Evolutionary conservation across 2,329 filamentous ascomycete species (phyloP), one percentile per base, ranked within the genome.

Genomic region (Exophiala mesophila): DNA sequence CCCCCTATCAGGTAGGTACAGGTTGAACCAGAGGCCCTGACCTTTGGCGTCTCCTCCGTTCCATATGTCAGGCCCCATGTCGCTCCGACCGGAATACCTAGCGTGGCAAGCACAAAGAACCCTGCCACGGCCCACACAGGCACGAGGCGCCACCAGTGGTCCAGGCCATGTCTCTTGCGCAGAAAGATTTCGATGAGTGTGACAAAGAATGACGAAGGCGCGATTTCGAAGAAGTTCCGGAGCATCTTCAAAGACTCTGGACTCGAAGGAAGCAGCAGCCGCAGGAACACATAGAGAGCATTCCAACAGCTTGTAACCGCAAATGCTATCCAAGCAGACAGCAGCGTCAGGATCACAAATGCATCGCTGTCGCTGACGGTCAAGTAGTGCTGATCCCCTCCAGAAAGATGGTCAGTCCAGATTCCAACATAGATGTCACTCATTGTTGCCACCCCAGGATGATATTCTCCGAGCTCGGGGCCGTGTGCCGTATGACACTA

Each of bases 51-150:
- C 18, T 36, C 33, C 33, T 36, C 17, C 13, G 33, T 36, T 6
- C 33, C 33, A 21, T 36, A 36, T 6, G 33, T 36, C 33, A 36
- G 18, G 5, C 33, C 33, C 16, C 33, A 36, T 18, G 33, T 18
- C 3, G 33, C 33, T 36, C 17, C 33, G 21, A 36, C 20, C n/a
- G 33, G 33, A 19, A 36, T 36, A 6, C 33, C 33, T 13, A 36
- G 8, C 15, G 33, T 12, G 17, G 13, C 33, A 21, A 36, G 5
- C 13, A 16, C 7, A 20, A 36, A 36, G n/a, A 36, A 20, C 33
- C 17, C 15, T 18, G 18, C 33, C 20, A 21, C 23, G 7, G 12
- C 6, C 6, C 23, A 6, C 6, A 12, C 23, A 7, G 12, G 12
- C 6, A 6, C 12, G 23, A 26, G 6, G 7, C 23, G 23, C 23